Evolutionary conservation across 2,329 filamentous ascomycete genomes (phyloP), one percentile per base, ranked within the genome.

Genomic region (Cucurbitaria berberidis): DNA sequence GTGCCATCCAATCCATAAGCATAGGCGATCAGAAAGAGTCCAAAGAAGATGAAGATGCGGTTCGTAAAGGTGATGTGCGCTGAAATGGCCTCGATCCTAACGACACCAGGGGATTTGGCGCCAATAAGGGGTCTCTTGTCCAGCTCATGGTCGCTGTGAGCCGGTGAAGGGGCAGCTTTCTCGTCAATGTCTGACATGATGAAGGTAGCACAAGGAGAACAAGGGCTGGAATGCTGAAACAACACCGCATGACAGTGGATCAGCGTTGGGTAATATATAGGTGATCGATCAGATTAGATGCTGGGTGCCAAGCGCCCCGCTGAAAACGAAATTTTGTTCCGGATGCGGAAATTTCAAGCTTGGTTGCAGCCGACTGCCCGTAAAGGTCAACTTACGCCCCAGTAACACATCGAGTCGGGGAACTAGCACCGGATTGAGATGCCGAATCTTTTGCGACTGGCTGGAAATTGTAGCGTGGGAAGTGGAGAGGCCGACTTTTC

Each of bases 1-100:
- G 77, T 82, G 21, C 82, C 56, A 19, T 64, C 60, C 19, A 88
- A 77, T 1, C 84, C 82, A 67, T 88, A 89, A 29, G 81, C 83
- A 68, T 87, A 89, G 10, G 85, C 82, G 47, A 88, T 75, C 27
- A 89, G 68, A 67, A 89, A 88, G 57, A 88, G 77, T 21, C 84
- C 78, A 9, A 82, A 64, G 71, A 88, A 88, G 67, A 89, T 80
- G 55, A 79, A 77, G 53, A 84, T 58, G 26, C 84, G 83, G 66
- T 88, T 84, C 13, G 61, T 53, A 3, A 72, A 56, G 16, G 81
- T 84, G 32, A 87, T 79, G 56, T 83, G 78, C 8, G 78, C 72
- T 6, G 81, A 74, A 41, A 88, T 76, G 26, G 81, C 82, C 69
- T 87, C 83, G 56, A 87, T 81, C 10, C 85, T 82, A n/a, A 69